Base-by-base conservation (phyloP, 2,329 filamentous ascomycete species). In the Colletotrichum sp. region DNA sequence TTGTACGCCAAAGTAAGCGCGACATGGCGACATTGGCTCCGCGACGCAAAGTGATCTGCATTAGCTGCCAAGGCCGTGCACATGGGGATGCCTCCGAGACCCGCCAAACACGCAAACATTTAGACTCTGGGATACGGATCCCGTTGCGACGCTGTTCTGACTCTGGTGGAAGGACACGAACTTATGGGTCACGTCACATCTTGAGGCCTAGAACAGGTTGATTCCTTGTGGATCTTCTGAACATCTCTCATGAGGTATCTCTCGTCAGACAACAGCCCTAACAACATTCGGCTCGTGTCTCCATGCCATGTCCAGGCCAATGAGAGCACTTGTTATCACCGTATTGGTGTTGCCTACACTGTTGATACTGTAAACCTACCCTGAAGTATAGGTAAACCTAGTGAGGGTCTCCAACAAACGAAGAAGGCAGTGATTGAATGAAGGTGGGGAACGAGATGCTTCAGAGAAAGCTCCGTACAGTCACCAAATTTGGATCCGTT, bases 31-130 rank as follows among this genome's bases (percentile, higher is more conserved):
- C 10, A 52, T 52, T 13, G 7, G 43, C 43, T 52, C n/a, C 43
- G 43, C 43, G 43, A 52, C n/a, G 43, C 43, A 52, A 52, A 52
- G 43, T 52, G 43, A 52, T 52, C 43, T 52, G 43, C 43, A 52
- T 52, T 1, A 24, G 43, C 43, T 52, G 43, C 43, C 43, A 52
- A 52, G 43, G 1, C 43, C 43, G 12, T 21, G 6, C 43, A 13
- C 10, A 52, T 21, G 43, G 6, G 43, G n/a, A 52, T 24, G 43
- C 43, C 43, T 52, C 43, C n/a, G 43, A 21, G 43, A 52, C 43
- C 43, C 43, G 43, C 43, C 43, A 52, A 52, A 52, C 43, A 52
- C n/a, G 43, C 43, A 52, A 52, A 52, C 43, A 52, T 13, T 13
- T 1, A 21, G 10, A 52, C 43, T 52, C 43, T 52, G 1, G 43